Conservation (phyloP, 2,329 filamentous ascomycete species). For the Myriosclerotinia duriaeana region DNA sequence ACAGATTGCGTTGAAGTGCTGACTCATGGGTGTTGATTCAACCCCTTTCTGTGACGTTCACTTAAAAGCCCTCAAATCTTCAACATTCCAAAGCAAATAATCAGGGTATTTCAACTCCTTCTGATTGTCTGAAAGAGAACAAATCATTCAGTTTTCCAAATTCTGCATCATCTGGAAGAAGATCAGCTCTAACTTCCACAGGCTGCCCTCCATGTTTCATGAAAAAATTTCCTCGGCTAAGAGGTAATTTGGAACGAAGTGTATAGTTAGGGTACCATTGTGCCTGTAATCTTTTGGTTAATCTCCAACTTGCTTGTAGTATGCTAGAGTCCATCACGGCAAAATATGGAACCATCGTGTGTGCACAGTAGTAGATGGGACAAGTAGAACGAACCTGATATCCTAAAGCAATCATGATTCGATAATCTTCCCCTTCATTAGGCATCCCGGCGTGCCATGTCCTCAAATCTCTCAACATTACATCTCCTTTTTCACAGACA, state of each 20-base stretch:
- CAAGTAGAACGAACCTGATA: slow-evolving; percentile 2
- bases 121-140: slow-evolving; percentile 29
- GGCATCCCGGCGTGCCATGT: slow-evolving; percentile 57
- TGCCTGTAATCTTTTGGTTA: slow-evolving; percentile 29
- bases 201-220: slow-evolving; percentile 35
- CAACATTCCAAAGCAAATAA: neutral
- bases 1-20: neutral
- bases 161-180: slow-evolving; percentile 33
- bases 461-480: slow-evolving; percentile 23
- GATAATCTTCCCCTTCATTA: slow-evolving; percentile 49
- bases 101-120: neutral
- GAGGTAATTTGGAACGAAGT: slow-evolving; percentile 34
- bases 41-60: neutral
- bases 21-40: neutral
- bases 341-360: neutral
- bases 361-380: neutral
- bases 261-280: slow-evolving; percentile 39
- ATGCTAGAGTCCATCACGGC: neutral
- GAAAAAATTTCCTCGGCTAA: slow-evolving; percentile 37
- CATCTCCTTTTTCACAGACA: slow-evolving; percentile 14
- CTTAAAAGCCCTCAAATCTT: neutral
- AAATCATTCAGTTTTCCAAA: slow-evolving; percentile 36
- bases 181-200: slow-evolving; percentile 36
- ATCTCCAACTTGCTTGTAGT: neutral
- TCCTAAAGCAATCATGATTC: slow-evolving; percentile 54